Conservation (phyloP, 148 eudicot species). For the Nepenthes mirabilis region DNA sequence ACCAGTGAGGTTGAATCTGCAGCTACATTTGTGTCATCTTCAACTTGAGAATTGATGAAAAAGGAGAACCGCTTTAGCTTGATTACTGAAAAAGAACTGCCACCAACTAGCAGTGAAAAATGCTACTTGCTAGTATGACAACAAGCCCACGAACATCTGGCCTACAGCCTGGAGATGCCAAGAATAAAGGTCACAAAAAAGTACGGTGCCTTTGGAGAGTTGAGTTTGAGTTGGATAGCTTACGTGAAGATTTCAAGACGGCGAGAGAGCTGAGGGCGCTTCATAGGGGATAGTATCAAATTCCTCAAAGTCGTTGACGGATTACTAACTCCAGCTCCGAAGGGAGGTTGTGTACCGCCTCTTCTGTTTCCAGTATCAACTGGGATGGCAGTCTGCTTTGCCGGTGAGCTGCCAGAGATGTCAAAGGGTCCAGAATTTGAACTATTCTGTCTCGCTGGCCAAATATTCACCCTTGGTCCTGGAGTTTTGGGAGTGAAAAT, state of each 20-base stretch:
- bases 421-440: slow-evolving; percentile 59
- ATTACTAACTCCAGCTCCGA: slow-evolving; percentile 49
- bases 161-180: slow-evolving; percentile 9
- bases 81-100: no score
- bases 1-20: no score
- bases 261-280: slow-evolving; percentile 77
- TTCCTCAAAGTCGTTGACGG: slow-evolving; percentile 75
- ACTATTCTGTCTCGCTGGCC: slow-evolving; percentile 72
- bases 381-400: slow-evolving; percentile 35
- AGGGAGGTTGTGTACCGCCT: slow-evolving; percentile 30
- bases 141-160: background rate
- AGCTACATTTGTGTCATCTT: no score
- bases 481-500: slow-evolving; percentile 87
- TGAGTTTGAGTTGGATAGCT: slow-evolving; percentile 6
- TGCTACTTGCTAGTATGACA: background rate
- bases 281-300: slow-evolving; percentile 76
- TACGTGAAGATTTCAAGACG: slow-evolving; percentile 74
- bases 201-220: background rate
- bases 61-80: no score
- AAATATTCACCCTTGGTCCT: slow-evolving; percentile 78
- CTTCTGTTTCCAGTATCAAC: slow-evolving; percentile 48
- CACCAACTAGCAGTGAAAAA: background rate
- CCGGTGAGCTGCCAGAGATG: slow-evolving; percentile 50
- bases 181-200: slow-evolving; percentile 1
- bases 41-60: no score